phyloP scores from a whole-genome alignment of 2,329 filamentous ascomycete genomes.

The Cladosporium cucumerinum region DNA sequence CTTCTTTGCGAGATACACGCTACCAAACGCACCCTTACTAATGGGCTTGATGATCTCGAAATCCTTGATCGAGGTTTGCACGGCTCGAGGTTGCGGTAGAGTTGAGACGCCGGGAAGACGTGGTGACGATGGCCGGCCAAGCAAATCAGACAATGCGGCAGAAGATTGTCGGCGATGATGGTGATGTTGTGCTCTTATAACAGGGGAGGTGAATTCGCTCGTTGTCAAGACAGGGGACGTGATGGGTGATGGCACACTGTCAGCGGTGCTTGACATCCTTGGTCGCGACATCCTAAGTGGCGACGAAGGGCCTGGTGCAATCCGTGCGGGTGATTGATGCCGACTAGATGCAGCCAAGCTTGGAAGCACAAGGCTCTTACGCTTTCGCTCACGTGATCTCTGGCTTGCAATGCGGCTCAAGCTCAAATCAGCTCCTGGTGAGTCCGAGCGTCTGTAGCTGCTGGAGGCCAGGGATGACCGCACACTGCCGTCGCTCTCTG shows the following conservation, averaged over 20 bases:
- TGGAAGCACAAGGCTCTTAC: conserved; percentile 80
- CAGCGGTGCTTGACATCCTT: conserved; percentile 58
- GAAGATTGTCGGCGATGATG: conserved; percentile 91
- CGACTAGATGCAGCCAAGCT: conserved; percentile 66
- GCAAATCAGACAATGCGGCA: conserved; percentile 69
- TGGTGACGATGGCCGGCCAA: conserved; percentile 71
- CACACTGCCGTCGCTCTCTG: conserved; percentile 83
- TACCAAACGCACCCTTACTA: conserved; percentile 97
- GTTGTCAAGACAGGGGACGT: conserved; percentile 82
- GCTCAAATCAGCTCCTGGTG: conserved; percentile 81
- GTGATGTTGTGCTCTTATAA: conserved; percentile 53
- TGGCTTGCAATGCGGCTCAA: conserved; percentile 69
- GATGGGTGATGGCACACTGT: conserved; percentile 75
- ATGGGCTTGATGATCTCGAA: conserved; percentile 99
- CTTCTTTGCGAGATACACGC: conserved; percentile 97
- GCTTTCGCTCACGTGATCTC: conserved; percentile 71
- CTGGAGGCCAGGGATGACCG: conserved; percentile 70
- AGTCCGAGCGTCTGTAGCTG: conserved; percentile 67
- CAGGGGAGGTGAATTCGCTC: conserved; percentile 76
- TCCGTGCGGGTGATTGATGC: conserved; percentile 83
- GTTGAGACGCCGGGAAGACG: conserved; percentile 70
- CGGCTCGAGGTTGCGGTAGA: conserved; percentile 80
- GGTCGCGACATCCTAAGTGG: conserved; percentile 84
- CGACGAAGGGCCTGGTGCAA: conserved; percentile 65
- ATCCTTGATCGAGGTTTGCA: conserved; percentile 95